These are phyloP conservation scores for Saccharomycopsis selenospora DNA, from an alignment of 805 yeast genomes.

Conservation along the genomic window DNA sequence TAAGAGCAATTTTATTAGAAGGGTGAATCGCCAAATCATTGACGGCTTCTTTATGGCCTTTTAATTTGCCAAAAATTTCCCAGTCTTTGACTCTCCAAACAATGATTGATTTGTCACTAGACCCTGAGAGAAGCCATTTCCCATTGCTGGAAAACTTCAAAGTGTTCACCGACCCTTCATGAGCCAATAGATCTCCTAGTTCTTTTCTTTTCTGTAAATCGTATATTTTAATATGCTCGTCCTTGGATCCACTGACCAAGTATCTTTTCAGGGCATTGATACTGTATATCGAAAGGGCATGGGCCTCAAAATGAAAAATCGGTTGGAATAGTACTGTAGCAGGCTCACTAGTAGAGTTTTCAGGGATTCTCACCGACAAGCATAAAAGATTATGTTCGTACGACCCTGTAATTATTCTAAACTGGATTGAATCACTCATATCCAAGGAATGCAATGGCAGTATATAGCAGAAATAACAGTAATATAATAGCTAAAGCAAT, in stretches of 20 bases:
- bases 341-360: constrained; percentile 18
- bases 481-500: too few relatives aligned
- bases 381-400: constrained; percentile 91
- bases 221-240: constrained; percentile 89
- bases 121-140: constrained; percentile 86
- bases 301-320: constrained; percentile 93
- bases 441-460: too few relatives aligned
- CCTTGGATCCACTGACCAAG: constrained; percentile 89
- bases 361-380: constrained; percentile 60
- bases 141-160: constrained; percentile 64
- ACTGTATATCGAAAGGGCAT: constrained; percentile 78
- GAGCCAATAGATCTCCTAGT: constrained; percentile 82
- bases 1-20: constrained; percentile 79
- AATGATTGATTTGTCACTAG: constrained; percentile 83
- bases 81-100: constrained; percentile 97
- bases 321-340: constrained; percentile 72
- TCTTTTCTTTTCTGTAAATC: constrained; percentile 92
- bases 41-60: constrained; percentile 81
- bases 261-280: constrained; percentile 78
- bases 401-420: constrained; percentile 87
- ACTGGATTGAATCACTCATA: constrained; percentile 29
- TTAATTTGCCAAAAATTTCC: constrained; percentile 83
- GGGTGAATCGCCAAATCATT: constrained; percentile 88
- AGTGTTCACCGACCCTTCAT: constrained; percentile 79
- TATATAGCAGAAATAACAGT: too few relatives aligned